These are phyloP conservation scores for Neurospora sp. DNA, from an alignment of 495 filamentous ascomycete genomes.

Conservation along the genomic window DNA sequence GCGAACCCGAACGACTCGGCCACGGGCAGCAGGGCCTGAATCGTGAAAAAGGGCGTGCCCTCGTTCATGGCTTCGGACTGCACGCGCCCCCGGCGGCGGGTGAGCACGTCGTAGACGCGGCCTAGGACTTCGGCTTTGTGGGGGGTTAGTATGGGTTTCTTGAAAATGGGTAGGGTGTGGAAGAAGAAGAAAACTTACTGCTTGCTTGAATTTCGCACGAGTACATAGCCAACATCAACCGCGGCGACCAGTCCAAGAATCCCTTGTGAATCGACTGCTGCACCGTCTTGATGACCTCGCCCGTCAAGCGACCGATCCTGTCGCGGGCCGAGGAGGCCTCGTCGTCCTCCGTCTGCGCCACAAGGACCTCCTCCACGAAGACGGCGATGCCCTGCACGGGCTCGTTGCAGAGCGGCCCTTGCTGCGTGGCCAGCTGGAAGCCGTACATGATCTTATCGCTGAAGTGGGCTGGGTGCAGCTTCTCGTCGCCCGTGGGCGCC, in stretches of 20 bases:
- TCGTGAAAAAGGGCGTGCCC: conserved; percentile 92
- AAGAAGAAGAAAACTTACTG: conserved; percentile 42
- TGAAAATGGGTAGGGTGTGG: neutral
- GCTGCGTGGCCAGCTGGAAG: conserved; percentile 84
- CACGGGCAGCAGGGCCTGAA: conserved; percentile 75
- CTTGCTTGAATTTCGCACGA: conserved; percentile 94
- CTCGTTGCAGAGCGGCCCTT: conserved; percentile 87
- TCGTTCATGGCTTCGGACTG: conserved; percentile 86
- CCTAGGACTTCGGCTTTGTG: conserved; percentile 78
- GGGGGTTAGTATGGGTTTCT: conserved; percentile 1
- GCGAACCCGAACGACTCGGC: conserved; percentile 93
- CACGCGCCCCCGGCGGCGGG: conserved; percentile 80
- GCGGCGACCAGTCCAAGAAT: conserved; percentile 91
- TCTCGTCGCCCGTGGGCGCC: conserved; percentile 32
- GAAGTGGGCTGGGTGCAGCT: conserved; percentile 61
- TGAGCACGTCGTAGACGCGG: conserved; percentile 87
- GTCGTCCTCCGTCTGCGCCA: conserved; percentile 37
- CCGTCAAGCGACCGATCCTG: conserved; percentile 69
- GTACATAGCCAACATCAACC: conserved; percentile 96
- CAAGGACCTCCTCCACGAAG: conserved; percentile 70
- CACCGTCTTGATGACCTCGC: conserved; percentile 81
- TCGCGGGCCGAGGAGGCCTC: conserved; percentile 53
- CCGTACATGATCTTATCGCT: conserved; percentile 84
- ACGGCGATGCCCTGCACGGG: conserved; percentile 90
- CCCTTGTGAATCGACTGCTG: conserved; percentile 77